These are phyloP conservation scores for Phellopilus nigrolimitatus DNA, from an alignment of 1,284 basidiomycete species.

Conservation along the genomic window DNA sequence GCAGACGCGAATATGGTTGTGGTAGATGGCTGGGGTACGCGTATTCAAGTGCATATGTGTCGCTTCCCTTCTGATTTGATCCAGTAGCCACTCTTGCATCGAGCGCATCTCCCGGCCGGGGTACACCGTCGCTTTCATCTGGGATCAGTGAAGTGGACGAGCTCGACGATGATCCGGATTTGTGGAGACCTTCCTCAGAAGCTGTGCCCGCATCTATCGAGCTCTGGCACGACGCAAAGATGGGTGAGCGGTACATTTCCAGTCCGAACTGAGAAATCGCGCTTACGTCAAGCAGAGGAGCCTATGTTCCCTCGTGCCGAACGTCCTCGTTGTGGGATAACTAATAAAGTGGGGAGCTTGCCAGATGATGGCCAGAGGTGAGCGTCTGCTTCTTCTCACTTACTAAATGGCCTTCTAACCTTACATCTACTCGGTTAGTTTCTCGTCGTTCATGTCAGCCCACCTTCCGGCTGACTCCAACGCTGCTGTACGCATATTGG, in stretches of 20 bases:
- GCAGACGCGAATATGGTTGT: conserved; percentile 45
- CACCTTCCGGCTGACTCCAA: conserved; percentile 26
- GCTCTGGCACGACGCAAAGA: conserved; percentile 34
- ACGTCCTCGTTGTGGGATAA: neutral
- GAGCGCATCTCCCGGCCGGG: conserved; percentile 26
- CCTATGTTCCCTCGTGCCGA: conserved; percentile 14
- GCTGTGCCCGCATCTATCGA: conserved; percentile 31
- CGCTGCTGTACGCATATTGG: conserved; percentile 33
- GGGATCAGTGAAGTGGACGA: conserved; percentile 38
- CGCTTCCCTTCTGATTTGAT: neutral
- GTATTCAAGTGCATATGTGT: neutral
- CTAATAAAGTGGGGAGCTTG: neutral
- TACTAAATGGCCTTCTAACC: neutral
- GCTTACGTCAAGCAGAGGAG: neutral
- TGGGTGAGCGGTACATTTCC: conserved; percentile 33
- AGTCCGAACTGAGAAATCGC: neutral
- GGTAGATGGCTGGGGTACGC: conserved; percentile 56
- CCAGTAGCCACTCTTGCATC: conserved; percentile 14
- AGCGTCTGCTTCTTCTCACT: neutral
- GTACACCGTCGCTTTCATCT: conserved; percentile 32
- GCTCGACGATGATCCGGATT: conserved; percentile 25
- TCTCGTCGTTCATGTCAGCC: conserved; percentile 12
- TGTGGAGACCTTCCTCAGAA: conserved; percentile 38
- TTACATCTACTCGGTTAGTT: neutral
- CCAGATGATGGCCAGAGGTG: neutral